These are phyloP conservation scores for Aulographum hederae DNA, from an alignment of 2,329 filamentous ascomycete genomes.

Conservation along the genomic window DNA sequence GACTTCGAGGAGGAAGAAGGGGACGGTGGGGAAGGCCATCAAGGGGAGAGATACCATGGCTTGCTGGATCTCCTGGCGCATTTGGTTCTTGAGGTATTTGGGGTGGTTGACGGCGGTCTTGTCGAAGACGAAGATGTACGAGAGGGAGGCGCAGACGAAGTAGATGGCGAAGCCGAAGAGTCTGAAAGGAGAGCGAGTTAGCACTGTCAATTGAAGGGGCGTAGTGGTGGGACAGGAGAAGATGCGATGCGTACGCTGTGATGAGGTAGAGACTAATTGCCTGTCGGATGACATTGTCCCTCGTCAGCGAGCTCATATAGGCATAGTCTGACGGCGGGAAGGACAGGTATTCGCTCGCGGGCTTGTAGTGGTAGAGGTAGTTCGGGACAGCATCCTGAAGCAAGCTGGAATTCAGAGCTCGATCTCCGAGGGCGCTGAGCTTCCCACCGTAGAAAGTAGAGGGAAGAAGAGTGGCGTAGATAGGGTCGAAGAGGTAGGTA, in stretches of 20 bases:
- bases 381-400: conserved; percentile 21
- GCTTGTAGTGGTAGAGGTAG: conserved; percentile 45
- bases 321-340: conserved; percentile 57
- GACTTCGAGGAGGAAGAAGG: conserved; percentile 68
- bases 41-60: conserved; percentile 57
- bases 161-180: conserved; percentile 72
- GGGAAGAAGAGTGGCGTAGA: conserved; percentile 59
- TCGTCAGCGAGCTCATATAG: conserved; percentile 57
- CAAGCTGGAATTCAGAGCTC: conserved; percentile 37
- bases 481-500: conserved; percentile 60
- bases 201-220: background rate
- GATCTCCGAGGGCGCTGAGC: conserved; percentile 23
- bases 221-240: background rate
- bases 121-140: conserved; percentile 81
- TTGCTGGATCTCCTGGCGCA: conserved; percentile 69
- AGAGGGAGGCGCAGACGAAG: conserved; percentile 66
- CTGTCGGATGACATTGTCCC: conserved; percentile 66
- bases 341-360: conserved; percentile 50
- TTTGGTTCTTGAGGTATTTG: conserved; percentile 89
- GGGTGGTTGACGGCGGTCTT: conserved; percentile 78
- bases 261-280: conserved; percentile 60
- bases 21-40: conserved; percentile 67
- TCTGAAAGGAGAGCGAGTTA: conserved; percentile 32
- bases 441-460: conserved; percentile 26
- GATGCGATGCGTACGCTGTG: conserved; percentile 49